These are phyloP conservation scores for Monocercomonoides exilis DNA, from an alignment of 78 protist species.

Conservation along the genomic window DNA sequence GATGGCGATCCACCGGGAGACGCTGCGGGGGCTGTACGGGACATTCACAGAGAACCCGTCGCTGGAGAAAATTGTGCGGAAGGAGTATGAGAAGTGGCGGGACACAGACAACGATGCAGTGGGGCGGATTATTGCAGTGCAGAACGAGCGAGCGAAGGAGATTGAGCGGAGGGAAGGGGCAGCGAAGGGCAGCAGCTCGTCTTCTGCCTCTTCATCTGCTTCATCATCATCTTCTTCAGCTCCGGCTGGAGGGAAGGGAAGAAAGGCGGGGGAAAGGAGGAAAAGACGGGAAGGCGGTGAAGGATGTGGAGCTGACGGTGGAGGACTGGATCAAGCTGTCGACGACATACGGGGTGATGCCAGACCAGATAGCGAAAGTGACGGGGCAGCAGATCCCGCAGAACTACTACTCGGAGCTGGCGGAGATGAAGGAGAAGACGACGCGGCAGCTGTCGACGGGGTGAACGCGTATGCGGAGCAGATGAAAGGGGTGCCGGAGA, in stretches of 20 bases:
- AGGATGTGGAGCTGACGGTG: neutral
- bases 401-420: neutral
- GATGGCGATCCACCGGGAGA: neutral
- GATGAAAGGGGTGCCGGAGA: neutral
- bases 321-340: neutral
- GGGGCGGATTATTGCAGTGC: neutral
- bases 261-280: too few relatives aligned
- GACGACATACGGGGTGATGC: neutral
- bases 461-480: neutral
- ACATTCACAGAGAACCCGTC: neutral
- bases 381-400: neutral
- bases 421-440: constrained; percentile 20
- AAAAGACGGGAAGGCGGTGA: too few relatives aligned
- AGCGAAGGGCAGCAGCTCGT: neutral
- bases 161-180: neutral
- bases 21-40: neutral
- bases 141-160: neutral
- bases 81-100: constrained; percentile 1
- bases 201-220: too few relatives aligned
- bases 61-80: neutral
- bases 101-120: neutral
- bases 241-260: too few relatives aligned
- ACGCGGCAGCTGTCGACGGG: neutral
- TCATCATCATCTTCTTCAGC: too few relatives aligned
- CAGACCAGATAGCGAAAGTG: constrained; percentile 20